A percentile compares a stretch with the other conserved stretches of the same genome.
Evolutionary conservation across 371 early-diverging fungal genomes (phyloP).

Genomic region (Actinomortierella ambigua): DNA sequence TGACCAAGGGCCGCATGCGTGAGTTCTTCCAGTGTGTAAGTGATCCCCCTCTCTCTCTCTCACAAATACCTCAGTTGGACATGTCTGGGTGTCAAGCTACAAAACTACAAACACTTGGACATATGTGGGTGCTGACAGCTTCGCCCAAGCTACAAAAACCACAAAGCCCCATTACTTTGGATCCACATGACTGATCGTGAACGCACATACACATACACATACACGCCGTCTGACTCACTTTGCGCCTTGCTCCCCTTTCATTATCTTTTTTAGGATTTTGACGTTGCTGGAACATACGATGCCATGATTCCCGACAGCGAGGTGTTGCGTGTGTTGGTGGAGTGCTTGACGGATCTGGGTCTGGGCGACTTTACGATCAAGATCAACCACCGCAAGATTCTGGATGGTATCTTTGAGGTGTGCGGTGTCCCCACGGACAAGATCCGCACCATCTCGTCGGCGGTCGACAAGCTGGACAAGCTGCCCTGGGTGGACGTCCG

Average conservation of each 20-base stretch:
- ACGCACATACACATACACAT: too few species aligned
- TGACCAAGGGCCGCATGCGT: slow-evolving; percentile 98
- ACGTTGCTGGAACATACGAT: slow-evolving; percentile 97
- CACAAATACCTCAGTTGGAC: too few species aligned
- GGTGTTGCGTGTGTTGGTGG: slow-evolving; percentile 83
- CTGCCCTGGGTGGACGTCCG: slow-evolving; percentile 94
- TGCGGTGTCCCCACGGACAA: slow-evolving; percentile 92
- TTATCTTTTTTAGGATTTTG: slow-evolving; percentile 81
- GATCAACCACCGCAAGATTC: slow-evolving; percentile 96
- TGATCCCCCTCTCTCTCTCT: too few species aligned
- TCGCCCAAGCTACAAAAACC: too few species aligned
- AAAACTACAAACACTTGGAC: too few species aligned
- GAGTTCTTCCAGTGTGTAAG: slow-evolving; percentile 98
- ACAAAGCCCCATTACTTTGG: too few species aligned
- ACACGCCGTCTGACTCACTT: too few species aligned
- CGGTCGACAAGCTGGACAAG: slow-evolving; percentile 99
- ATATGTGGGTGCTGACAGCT: too few species aligned
- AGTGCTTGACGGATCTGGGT: slow-evolving; percentile 79
- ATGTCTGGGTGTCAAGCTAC: too few species aligned
- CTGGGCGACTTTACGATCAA: slow-evolving; percentile 90
- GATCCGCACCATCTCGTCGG: slow-evolving; percentile 93
- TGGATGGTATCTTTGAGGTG: slow-evolving; percentile 96
- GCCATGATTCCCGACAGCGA: slow-evolving; percentile 98
- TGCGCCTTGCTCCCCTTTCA: too few species aligned
- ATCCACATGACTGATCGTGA: too few species aligned